Evolutionary conservation across 2,329 filamentous ascomycete genomes (phyloP), one percentile per base, ranked within the genome.

Genomic region (Tolypocladium pustulatum): DNA sequence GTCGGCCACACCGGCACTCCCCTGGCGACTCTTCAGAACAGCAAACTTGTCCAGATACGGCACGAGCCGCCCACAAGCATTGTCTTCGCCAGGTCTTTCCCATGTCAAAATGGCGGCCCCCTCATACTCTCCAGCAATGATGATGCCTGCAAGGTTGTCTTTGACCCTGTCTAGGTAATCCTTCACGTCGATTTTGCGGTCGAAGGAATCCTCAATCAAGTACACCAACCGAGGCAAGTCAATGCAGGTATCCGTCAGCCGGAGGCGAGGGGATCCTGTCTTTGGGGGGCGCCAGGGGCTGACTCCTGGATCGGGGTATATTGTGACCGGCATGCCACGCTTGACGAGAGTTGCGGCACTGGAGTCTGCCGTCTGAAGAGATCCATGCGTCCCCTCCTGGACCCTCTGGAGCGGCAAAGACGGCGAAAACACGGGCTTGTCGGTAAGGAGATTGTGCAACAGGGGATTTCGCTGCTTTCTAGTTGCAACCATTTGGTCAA

Each of bases 1-100:
- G 69, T 99, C 94, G 1, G 94, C 93, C 3, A 97, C 92, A 3
- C 94, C 93, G 1, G 91, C 91, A 0, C 89, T 90, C 0, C 94
- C 94, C 71, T 99, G 94, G 15, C 87, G 89, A 61, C 85, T 87
- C 64, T 89, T 93, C 20, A 96, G 79, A 0, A 99, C 94, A 0
- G 94, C 94, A 69, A 99, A 97, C 71, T 99, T 99, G 73, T 99
- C 94, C 36, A 99, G 81, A 70, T 99, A 99, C 0, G 94, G 94
- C 0, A 99, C 89, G 64, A 91, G 82, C 12, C 89, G 82, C 1
- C 80, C 80, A 40, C 81, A 75, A 60, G 72, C 81, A 68, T 67
- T 78, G 71, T 84, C 79, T 56, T 84, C 80, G 52, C 77, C 81
- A 0, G 92, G 91, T 37, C 80, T 80, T 74, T 99, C 94, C 94